Conservation (phyloP, 2,329 filamentous ascomycete genomes). For the Trichophyton benhamiae region DNA sequence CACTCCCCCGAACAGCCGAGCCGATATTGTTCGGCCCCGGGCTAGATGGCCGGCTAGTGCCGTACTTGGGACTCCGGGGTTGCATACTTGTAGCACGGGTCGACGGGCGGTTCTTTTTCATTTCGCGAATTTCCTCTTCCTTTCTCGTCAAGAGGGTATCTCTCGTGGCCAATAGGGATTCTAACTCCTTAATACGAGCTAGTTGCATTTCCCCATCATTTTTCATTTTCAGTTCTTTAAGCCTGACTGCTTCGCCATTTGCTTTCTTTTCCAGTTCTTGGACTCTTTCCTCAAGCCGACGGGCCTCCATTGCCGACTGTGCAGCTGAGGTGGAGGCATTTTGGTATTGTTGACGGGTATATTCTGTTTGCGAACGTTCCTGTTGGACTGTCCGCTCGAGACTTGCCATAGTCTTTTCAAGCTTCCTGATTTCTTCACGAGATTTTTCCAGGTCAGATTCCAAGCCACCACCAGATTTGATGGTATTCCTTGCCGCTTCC, state of each 20-base stretch:
- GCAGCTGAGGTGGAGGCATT: conserved; percentile 34
- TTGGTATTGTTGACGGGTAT: conserved; percentile 37
- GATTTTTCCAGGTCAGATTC: conserved; percentile 31
- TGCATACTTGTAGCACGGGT: conserved; percentile 33
- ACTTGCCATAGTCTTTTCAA: conserved; percentile 25
- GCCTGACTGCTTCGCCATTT: conserved; percentile 24
- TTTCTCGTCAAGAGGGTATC: conserved; percentile 31
- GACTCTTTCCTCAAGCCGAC: conserved; percentile 28
- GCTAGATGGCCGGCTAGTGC: conserved; percentile 30
- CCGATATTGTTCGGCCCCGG: conserved; percentile 26
- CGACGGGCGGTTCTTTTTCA: conserved; percentile 33
- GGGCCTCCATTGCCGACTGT: conserved; percentile 29
- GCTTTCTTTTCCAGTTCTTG: conserved; percentile 27
- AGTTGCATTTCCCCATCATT: conserved; percentile 25
- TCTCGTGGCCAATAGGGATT: conserved; percentile 24
- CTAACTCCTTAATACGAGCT: conserved; percentile 28
- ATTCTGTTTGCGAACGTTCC: conserved; percentile 34
- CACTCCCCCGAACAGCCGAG: conserved; percentile 25
- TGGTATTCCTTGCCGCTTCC: conserved; percentile 26
- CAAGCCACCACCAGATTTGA: conserved; percentile 31
- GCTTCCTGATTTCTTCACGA: conserved; percentile 28
- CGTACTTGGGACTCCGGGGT: conserved; percentile 30
- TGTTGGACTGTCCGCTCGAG: conserved; percentile 30
- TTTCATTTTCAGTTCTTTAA: conserved; percentile 29
- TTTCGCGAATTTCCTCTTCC: conserved; percentile 34